Base-by-base conservation (phyloP, 495 filamentous ascomycete species). In the Penicillium malachiteum region DNA sequence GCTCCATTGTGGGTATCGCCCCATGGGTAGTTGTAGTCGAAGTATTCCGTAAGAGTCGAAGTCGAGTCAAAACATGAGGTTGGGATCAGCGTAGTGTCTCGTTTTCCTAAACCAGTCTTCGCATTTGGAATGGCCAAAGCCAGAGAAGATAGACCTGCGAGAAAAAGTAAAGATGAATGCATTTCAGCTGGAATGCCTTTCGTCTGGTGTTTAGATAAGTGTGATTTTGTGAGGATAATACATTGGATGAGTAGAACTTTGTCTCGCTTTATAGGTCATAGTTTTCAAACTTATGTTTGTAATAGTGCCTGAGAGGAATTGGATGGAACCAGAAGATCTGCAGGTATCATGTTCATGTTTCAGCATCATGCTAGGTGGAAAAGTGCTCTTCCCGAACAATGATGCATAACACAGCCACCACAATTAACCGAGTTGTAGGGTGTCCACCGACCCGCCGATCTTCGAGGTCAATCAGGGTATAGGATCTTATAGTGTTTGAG, bases 1-100 rank as follows among this genome's bases (percentile, higher is more conserved):
- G 74, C 79, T 32, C 82, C 82, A 61, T 84, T 85, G 67, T 80
- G 78, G 55, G 76, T 72, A 40, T 62, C 64, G 18, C 72, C 71
- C 71, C 72, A 75, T 2, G 72, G 72, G 52, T 75, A 84, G 66
- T 80, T 74, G 69, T 82, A 80, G 58, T 55, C 63, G 69, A 81
- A 84, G 60, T 79, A 77, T 7, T 72, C 59, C 35, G 81, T 75
- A 41, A 85, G 78, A 53, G 70, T 64, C 17, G 76, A 43, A 39
- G 76, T 74, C 1, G 74, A 78, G 67, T 78, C 71, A 70, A 85
- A 83, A 56, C 71, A 77, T 6, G 78, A 76, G 3, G 57, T 73
- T 3, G 81, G 81, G 48, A 85, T 84, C 8, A 83, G 71, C 14
- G 76, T 76, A 16, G 14, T 61, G 17, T 50, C 54, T 1, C 58